Evolutionary conservation across 495 filamentous ascomycete genomes (phyloP).

Genomic region (Penicillium ucsense): DNA sequence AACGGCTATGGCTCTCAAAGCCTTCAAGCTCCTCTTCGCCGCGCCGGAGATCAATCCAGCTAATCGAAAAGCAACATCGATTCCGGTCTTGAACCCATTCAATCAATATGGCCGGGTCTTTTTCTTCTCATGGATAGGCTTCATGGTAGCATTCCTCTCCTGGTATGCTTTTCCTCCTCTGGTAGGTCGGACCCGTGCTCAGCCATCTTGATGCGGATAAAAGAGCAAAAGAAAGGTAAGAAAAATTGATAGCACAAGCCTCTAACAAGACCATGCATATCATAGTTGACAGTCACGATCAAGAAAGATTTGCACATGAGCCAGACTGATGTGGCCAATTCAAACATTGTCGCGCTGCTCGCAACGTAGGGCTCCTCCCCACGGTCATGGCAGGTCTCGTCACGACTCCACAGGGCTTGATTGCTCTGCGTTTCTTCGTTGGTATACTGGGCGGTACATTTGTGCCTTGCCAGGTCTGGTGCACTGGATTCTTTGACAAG

Average conservation of each 20-base stretch:
- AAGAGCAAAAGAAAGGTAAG: no score
- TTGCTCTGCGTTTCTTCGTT: slow-evolving; percentile 80
- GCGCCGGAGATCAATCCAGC: slow-evolving; percentile 55
- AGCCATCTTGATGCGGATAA: no score
- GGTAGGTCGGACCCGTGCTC: slow-evolving; percentile 36
- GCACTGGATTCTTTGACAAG: slow-evolving; percentile 92
- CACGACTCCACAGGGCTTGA: slow-evolving; percentile 56
- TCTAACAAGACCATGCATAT: no score
- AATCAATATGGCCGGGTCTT: slow-evolving; percentile 82
- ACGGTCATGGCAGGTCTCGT: slow-evolving; percentile 76
- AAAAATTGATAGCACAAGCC: no score
- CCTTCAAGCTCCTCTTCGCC: slow-evolving; percentile 18
- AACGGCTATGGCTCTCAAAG: slow-evolving; percentile 9
- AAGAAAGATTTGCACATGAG: slow-evolving; percentile 66
- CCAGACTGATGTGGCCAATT: slow-evolving; percentile 69
- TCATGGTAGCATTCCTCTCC: slow-evolving; percentile 91
- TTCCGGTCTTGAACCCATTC: slow-evolving; percentile 73
- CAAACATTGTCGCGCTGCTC: slow-evolving; percentile 77
- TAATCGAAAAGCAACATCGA: slow-evolving; percentile 69
- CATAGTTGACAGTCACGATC: slow-evolving; percentile 64
- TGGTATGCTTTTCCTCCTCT: slow-evolving; percentile 80
- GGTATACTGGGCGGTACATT: slow-evolving; percentile 87
- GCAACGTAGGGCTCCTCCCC: slow-evolving; percentile 57
- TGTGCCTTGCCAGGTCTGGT: slow-evolving; percentile 95
- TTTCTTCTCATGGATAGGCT: slow-evolving; percentile 91